phyloP scores from a whole-genome alignment of 768 basidiomycete genomes.

The Sutorius australiensis region DNA sequence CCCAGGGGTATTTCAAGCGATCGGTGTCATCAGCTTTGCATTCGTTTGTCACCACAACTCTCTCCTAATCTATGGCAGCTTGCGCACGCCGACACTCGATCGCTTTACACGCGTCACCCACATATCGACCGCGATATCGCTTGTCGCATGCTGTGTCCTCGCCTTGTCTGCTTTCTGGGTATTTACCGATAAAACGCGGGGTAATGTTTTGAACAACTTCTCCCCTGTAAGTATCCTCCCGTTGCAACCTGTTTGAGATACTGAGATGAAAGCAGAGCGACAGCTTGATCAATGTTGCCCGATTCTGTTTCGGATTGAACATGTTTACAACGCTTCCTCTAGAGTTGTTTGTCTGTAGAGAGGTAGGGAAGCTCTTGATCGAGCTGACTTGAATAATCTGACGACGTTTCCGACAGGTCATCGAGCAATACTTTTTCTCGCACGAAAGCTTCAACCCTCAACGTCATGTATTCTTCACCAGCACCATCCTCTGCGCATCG shows the following conservation, averaged over 20 bases:
- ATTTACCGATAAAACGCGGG: slow-evolving; percentile 87
- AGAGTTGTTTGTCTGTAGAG: slow-evolving; percentile 95
- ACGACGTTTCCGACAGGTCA: slow-evolving; percentile 50
- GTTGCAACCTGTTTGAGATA: not conserved
- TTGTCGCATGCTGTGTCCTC: slow-evolving; percentile 80
- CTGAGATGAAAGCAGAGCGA: slow-evolving; percentile 50
- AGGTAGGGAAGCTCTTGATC: slow-evolving; percentile 44
- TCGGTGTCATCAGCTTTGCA: slow-evolving; percentile 95
- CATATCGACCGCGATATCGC: slow-evolving; percentile 78
- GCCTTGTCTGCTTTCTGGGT: slow-evolving; percentile 83
- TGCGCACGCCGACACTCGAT: slow-evolving; percentile 91
- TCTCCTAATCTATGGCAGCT: slow-evolving; percentile 89
- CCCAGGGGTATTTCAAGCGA: slow-evolving; percentile 87
- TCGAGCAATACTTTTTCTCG: slow-evolving; percentile 95
- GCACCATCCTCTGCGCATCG: slow-evolving; percentile 71
- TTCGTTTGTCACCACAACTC: slow-evolving; percentile 99
- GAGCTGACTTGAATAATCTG: not conserved
- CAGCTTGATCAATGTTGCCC: slow-evolving; percentile 89
- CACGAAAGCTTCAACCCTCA: slow-evolving; percentile 77
- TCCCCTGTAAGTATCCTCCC: slow-evolving; percentile 46
- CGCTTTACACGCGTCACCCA: slow-evolving; percentile 92
- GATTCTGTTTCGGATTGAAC: slow-evolving; percentile 91
- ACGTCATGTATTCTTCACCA: slow-evolving; percentile 89
- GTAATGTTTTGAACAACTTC: slow-evolving; percentile 98
- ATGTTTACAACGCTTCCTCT: slow-evolving; percentile 98